Conservation (phyloP, 148 eudicot genomes). For the Fagopyrum tataricum region DNA sequence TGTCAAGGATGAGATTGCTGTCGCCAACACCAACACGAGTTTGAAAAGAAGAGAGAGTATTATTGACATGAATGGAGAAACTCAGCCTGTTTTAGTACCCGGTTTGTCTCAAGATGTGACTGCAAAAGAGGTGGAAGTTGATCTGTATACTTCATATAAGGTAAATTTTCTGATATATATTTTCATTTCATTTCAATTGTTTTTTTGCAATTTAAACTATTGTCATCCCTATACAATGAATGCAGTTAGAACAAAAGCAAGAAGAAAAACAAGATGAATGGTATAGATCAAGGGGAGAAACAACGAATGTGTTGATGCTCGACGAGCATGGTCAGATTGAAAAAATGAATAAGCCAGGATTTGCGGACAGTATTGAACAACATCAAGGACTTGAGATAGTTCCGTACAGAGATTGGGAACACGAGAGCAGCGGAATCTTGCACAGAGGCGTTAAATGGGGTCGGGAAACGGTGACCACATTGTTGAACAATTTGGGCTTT, state of each 20-base stretch:
- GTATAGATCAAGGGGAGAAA: not conserved
- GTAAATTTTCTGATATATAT: not conserved
- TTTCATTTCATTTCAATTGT: not conserved
- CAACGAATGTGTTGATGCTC: not conserved
- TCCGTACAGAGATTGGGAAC: not conserved
- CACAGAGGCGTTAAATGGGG: not conserved
- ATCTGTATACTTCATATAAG: not conserved
- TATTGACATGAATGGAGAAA: not conserved
- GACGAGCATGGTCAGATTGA: not conserved
- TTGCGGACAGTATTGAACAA: not conserved
- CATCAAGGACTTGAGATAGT: not conserved
- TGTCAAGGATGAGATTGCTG: not conserved
- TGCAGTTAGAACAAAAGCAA: not conserved
- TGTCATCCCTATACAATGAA: not conserved
- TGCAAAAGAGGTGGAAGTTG: not conserved
- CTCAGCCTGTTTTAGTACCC: not conserved
- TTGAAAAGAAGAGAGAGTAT: not conserved
- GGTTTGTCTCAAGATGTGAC: not conserved
- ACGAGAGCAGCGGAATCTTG: not conserved
- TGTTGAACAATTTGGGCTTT: not conserved
- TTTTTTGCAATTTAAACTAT: not conserved
- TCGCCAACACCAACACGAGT: not conserved
- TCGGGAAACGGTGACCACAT: not conserved
- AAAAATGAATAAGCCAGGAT: not conserved
- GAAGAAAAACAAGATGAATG: not conserved